Base-by-base conservation (phyloP, 768 basidiomycete genomes). In the Amyloporia xantha region DNA sequence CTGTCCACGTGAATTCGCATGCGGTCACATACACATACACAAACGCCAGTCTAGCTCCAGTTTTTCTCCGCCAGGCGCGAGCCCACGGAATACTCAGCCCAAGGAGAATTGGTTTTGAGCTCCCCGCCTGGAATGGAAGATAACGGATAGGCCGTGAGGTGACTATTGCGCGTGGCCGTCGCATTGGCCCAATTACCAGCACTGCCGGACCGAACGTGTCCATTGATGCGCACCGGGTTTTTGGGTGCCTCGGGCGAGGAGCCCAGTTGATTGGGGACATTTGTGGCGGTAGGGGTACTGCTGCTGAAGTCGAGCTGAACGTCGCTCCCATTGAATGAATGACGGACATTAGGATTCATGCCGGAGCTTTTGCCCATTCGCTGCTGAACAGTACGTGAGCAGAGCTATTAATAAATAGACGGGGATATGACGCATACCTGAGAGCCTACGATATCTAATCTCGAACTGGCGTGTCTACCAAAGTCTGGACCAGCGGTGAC, bases 401-500 rank as follows among this genome's bases (percentile, higher is more conserved):
- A 7, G 39, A 40, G 20, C 10, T 20, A 11, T 9, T 11, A 27
- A 17, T 27, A 12, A 44, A 9, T 10, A 35, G 33, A 44, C 20
- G n/a, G 17, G 26, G 23, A 27, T 23, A 5, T 45, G 5, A 45
- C 17, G 55, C 75, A 49, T 62, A 87, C 87, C 70, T 82, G 81
- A 54, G 63, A 78, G 81, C 27, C 84, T 79, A 45, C 88, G 57
- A 86, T 88, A 61, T 86, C 86, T 56, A 81, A 63, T 36, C 86
- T 75, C 19, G 81, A 76, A 55, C 76, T 76, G 59, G 79, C 82
- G 59, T 88, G 84, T 58, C 89, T 74, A 58, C 89, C 88, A 38
- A 91, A 71, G 66, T 91, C 88, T 54, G 88, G 89, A 43, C 87
- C 89, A 49, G 88, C 88, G 50, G 88, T 91, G 53, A 88, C 77